Evolutionary conservation across 148 eudicot species (phyloP).

Genomic region (Dianthus caryophyllus): DNA sequence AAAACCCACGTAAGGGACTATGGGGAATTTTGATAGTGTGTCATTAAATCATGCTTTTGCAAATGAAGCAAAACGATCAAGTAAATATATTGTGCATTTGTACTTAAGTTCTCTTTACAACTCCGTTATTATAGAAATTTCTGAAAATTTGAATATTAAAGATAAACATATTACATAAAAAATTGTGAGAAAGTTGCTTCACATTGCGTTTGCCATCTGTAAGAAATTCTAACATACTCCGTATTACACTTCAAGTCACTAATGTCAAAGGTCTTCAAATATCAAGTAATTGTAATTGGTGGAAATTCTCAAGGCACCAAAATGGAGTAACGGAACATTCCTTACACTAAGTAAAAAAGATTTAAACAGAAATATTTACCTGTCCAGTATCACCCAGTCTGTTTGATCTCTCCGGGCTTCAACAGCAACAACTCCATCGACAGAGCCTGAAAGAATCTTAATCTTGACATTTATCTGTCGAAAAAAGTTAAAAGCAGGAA

Average conservation of each 20-base stretch:
- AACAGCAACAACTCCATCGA: slow-evolving; percentile 60
- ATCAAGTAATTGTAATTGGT: too few species aligned
- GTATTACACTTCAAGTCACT: background rate
- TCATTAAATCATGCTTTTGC: too few species aligned
- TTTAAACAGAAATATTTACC: slow-evolving; percentile 37
- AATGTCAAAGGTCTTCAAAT: too few species aligned
- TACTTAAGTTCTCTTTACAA: too few species aligned
- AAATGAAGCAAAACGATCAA: too few species aligned
- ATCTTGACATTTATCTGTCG: slow-evolving; percentile 58
- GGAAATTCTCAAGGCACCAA: background rate
- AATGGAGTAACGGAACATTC: background rate
- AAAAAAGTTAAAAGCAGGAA: slow-evolving; percentile 15
- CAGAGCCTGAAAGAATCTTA: slow-evolving; percentile 50
- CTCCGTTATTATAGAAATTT: too few species aligned
- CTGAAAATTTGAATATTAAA: background rate
- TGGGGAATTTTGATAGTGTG: too few species aligned
- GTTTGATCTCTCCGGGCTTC: slow-evolving; percentile 59
- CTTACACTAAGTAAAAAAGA: background rate
- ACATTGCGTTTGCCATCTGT: background rate
- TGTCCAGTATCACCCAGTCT: slow-evolving; percentile 73
- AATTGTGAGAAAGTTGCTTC: too few species aligned
- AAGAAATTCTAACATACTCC: background rate
- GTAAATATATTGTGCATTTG: too few species aligned
- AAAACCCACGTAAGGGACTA: too few species aligned
- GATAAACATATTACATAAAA: background rate